Base-by-base conservation (phyloP, 768 basidiomycete species). In the Lyophyllum semitale region DNA sequence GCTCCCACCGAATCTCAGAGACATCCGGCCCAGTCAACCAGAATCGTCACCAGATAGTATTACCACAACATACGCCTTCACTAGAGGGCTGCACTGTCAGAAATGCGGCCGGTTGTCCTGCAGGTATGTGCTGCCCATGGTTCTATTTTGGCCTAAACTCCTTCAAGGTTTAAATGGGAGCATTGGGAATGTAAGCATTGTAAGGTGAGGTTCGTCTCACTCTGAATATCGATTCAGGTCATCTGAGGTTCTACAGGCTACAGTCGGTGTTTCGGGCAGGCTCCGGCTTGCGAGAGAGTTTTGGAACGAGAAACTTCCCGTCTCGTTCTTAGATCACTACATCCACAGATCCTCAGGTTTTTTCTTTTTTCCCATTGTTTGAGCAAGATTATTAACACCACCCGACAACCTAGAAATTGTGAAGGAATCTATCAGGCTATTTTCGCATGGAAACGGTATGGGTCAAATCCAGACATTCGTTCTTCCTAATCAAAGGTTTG, bases 61-160 rank as follows among this genome's bases (percentile, higher is more conserved):
- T 29, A 77, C 76, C 9, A 88, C 85, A 3, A 73, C 76, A 3
- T 82, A 81, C 57, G 72, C 75, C 4, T 87, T 80, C 59, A 83
- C 78, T 15, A 81, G 81, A 61, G 91, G 91, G 1, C 84, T 84
- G 74, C 87, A 89, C 64, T 93, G 91, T 65, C 58, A 51, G 17
- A 54, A 66, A 8, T 93, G 91, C 62, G 91, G 91, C 26, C 80
- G 89, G 23, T 69, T 93, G 37, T 89, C 89, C 8, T 84, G 83
- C 73, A 81, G 90, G 90, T 91, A 55, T 45, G 77, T 62, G 51
- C 20, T 22, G 22, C 5, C 44, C 22, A 45, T 15, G 44, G 15
- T 17, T 27, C 17, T 15, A 8, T 6, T 33, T 59, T 54, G 61
- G 32, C 37, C 47, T 48, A 32, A 40, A 44, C 18, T 45, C n/a